A percentile compares a stretch with the other conserved stretches of the same genome.
These are phyloP conservation scores for Botrytis fragariae DNA, from an alignment of 2,329 filamentous ascomycete genomes.

Conservation along the genomic window DNA sequence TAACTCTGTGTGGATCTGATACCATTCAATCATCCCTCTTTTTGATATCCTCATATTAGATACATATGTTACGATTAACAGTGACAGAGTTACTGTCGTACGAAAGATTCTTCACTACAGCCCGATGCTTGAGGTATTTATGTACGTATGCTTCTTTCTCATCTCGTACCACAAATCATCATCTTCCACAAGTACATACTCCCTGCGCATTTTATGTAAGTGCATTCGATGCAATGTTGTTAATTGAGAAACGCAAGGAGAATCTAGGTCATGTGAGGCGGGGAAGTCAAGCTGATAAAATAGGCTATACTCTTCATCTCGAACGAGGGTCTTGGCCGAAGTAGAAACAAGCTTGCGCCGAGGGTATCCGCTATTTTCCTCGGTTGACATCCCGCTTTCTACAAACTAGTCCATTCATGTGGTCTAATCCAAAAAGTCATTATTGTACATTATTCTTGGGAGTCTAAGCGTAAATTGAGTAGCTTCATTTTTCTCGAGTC, in stretches of 20 bases:
- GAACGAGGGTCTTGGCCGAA: slow-evolving; percentile 2
- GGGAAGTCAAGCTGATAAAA: background rate
- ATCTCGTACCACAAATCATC: background rate
- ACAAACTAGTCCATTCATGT: background rate
- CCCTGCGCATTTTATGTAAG: background rate
- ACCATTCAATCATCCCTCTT: background rate
- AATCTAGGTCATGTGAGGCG: slow-evolving; percentile 1
- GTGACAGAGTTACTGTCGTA: background rate
- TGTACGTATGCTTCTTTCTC: background rate
- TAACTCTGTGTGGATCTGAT: background rate
- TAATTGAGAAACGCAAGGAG: background rate
- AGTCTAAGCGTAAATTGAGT: background rate
- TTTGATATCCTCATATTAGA: background rate
- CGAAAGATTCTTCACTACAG: background rate
- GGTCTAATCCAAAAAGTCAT: background rate
- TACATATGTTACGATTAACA: background rate
- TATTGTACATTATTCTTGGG: background rate
- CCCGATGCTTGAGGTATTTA: background rate
- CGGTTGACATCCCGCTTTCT: background rate
- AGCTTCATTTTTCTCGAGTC: background rate
- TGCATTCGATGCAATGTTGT: background rate
- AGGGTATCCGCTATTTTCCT: background rate
- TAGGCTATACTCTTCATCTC: background rate
- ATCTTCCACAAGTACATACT: background rate
- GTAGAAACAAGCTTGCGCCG: slow-evolving; percentile 5